Evolutionary conservation across 2,329 filamentous ascomycete species (phyloP), one percentile per base, ranked within the genome.

Genomic region (Bertia moriformis): DNA sequence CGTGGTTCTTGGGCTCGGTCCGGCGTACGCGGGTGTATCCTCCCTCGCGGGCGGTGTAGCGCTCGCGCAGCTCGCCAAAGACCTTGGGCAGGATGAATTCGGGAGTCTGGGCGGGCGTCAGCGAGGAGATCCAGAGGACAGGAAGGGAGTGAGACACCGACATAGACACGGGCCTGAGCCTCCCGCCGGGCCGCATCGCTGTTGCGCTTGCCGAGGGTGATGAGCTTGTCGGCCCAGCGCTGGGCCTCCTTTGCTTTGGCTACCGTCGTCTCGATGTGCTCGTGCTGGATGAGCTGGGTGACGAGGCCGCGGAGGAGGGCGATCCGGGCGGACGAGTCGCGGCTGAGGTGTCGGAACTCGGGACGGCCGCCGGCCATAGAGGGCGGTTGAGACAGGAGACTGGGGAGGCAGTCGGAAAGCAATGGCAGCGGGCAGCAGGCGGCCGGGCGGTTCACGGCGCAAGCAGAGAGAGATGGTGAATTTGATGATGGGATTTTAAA

Each of bases 221-320:
- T 88, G 48, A 96, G 68, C 67, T 94, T 93, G 57, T 98, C 91
- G 5, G 88, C 91, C 49, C 96, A 59, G 32, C 84, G 73, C 63
- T 96, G 91, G 15, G 91, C 84, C 66, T 98, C 91, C 63, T 96
- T 98, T 37, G 91, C 91, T 65, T 96, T 96, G 57, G 82, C 79
- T 71, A 83, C 95, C 63, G 91, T 94, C 38, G 91, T 98, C 46
- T 81, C 78, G 64, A 98, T 93, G 46, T 84, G 78, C 66, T 98
- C 91, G 61, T 93, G 78, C 60, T 83, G 73, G 63, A 98, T 83
- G 48, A 98, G 82, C 40, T 89, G 91, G 48, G 89, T 94, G 57
- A 96, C 88, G 44, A 98, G 71, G 63, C 95, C 95, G 54, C 91
- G 86, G 48, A 98, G 78, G 49, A 98, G 77, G 39, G 91, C 88